Base-by-base conservation (phyloP, 106 monocot genomes). In the Allium fistulosum region DNA sequence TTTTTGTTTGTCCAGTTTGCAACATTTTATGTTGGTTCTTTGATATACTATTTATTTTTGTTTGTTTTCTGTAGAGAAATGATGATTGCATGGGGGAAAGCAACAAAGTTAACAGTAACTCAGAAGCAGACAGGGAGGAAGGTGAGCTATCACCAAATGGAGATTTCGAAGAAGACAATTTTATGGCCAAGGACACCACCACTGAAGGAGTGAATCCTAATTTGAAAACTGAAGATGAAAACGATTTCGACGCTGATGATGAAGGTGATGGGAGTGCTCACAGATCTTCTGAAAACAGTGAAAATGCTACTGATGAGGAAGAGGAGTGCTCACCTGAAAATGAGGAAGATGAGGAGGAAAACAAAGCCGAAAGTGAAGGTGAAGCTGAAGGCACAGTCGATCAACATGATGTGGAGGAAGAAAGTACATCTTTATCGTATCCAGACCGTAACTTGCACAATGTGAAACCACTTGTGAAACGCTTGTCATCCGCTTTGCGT, bases 111-210 rank as follows among this genome's bases (percentile, higher is more conserved):
- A 74, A 67, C 50, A 70, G 66, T 51, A 63, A 69, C 53, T 49
- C 66, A 17, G 87, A 87, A 77, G 78, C 83, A 67, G 99, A 99
- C 79, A 87, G 93, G 63, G 97, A 99, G 76, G 94, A 95, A 71
- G 94, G 94, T 53, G 94, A 99, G 70, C 67, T 99, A 69, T 99
- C 97, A 48, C 97, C 97, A 47, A 93, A 90, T 75, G 86, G 82
- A 52, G 88, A 92, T 69, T 92, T 90, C 70, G 97, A 97, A 77
- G 96, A 99, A 72, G 97, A 92, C 46, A 90, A 90, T 73, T 99
- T 93, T 77, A 80, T 90, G 17, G 63, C 62, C 9, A 87, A 90
- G 74, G 80, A 82, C 63, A 81, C 77, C 66, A 48, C 69, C 68
- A 49, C 80, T 7, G 55, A 75, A 9, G 79, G 77, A 57, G 66